phyloP scores from a whole-genome alignment of 176 grass and related monocot genomes.

The Oryza officinalis region DNA sequence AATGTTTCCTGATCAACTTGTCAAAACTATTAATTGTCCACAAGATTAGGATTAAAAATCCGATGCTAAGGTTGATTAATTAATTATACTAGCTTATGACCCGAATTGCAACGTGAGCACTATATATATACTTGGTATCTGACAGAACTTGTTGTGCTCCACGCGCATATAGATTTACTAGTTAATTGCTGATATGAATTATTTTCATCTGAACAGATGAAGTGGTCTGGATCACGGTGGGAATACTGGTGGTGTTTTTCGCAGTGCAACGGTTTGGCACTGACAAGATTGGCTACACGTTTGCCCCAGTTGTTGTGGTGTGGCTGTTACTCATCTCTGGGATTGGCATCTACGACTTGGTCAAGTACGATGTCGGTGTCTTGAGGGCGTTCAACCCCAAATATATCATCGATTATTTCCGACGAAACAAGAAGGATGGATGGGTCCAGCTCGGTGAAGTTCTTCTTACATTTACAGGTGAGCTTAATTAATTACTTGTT shows the following conservation, averaged over 20 bases:
- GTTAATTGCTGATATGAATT: background rate
- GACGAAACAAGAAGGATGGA: slow-evolving; percentile 60
- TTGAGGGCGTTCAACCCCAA: slow-evolving; percentile 62
- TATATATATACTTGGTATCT: background rate
- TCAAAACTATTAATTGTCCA: background rate
- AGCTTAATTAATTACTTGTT: background rate
- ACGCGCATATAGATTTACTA: background rate
- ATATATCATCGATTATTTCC: slow-evolving; percentile 70
- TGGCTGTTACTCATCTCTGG: slow-evolving; percentile 61
- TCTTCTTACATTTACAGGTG: slow-evolving; percentile 74
- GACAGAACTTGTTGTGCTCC: background rate
- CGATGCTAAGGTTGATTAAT: no score
- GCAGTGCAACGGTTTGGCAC: slow-evolving; percentile 58
- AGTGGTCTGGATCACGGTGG: slow-evolving; percentile 62
- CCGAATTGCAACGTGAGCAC: no score
- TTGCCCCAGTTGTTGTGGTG: slow-evolving; percentile 53
- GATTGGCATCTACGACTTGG: slow-evolving; percentile 58
- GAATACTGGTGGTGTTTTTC: slow-evolving; percentile 57
- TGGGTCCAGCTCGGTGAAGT: slow-evolving; percentile 75
- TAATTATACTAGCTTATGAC: no score
- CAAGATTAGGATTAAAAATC: background rate
- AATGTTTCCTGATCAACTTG: background rate
- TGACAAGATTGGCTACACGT: slow-evolving; percentile 67
- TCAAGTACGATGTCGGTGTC: slow-evolving; percentile 54
- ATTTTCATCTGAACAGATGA: slow-evolving; percentile 31